Evolutionary conservation across 768 basidiomycete genomes (phyloP), one percentile per base, ranked within the genome.

Genomic region (Imleria badia): DNA sequence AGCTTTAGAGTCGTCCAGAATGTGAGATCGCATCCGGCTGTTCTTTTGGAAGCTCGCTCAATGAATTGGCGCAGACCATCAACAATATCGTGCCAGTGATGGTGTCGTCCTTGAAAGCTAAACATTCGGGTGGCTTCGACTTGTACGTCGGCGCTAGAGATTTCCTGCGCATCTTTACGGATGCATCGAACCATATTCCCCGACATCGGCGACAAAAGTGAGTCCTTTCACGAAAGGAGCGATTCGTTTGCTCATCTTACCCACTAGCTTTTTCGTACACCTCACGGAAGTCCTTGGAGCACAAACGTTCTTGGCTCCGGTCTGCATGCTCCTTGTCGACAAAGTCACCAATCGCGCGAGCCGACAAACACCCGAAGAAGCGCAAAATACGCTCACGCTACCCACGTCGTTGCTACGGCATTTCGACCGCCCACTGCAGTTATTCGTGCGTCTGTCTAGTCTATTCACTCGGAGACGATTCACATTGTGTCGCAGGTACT

Each of bases 1-100:
- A 95, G 91, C 66, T 96, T 97, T 77, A 84, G 85, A 35, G 94
- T 98, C 10, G 91, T 98, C 3, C 94, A 98, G 68, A 90, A 89
- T 79, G 94, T 92, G 50, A 41, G 74, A 45, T 26, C 0, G 1
- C 55, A 1, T 47, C 30, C 14, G 12, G 39, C 15, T 20, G 19
- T 5, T 48, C 13, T 19, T n/a, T 26, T 20, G 8, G 42, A 31
- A 30, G 30, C 29, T 4, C 33, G 4, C 34, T 56, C 14, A 48
- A 58, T 36, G 49, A 15, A 48, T 12, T 30, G 34, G 19, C 10
- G 5, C 51, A 96, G 93, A 98, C 97, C 2, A 84, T 98, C 52
- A 87, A 96, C 56, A 89, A 83, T 64, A 94, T 98, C 54, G 88
- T 99, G 7, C 96, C 97, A 3, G 90, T 96, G 30, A 91, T 98